Percentiles rank a stretch among this genome's conserved stretches.
phyloP scores from a whole-genome alignment of 169 alveolate genomes.

The Ophryocystis elektroscirrha region DNA sequence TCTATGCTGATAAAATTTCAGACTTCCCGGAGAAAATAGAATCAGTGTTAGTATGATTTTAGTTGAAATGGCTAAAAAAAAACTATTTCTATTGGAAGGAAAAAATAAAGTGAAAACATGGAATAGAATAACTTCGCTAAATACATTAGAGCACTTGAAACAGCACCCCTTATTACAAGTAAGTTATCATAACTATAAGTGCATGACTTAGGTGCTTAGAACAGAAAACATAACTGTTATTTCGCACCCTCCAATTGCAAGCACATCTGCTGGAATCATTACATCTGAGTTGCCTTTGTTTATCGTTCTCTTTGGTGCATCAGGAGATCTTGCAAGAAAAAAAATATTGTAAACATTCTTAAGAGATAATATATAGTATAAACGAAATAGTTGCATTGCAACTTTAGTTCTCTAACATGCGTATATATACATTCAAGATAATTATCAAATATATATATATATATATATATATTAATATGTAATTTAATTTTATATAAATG shows the following conservation, averaged over 20 bases:
- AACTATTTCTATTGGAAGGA: slow-evolving; percentile 21
- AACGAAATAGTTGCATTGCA: too few relatives aligned
- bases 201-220: slow-evolving; percentile 7
- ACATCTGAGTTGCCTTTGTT: slow-evolving; percentile 11
- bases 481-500: too few relatives aligned
- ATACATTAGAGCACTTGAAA: slow-evolving; percentile 7
- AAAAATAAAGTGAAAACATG: slow-evolving; percentile 25
- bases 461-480: too few relatives aligned
- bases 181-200: slow-evolving; percentile 2
- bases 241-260: slow-evolving; percentile 13
- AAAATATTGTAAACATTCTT: slow-evolving; percentile 21
- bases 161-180: background rate
- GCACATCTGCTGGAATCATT: background rate
- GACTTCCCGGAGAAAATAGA: slow-evolving; percentile 26
- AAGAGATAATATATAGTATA: too few relatives aligned
- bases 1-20: slow-evolving; percentile 1
- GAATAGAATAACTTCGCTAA: slow-evolving; percentile 22
- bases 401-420: too few relatives aligned
- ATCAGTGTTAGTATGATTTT: slow-evolving; percentile 27
- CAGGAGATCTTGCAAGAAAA: slow-evolving; percentile 35
- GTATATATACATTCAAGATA: too few relatives aligned
- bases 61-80: slow-evolving; percentile 22
- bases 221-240: slow-evolving; percentile 11
- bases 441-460: too few relatives aligned
- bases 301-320: slow-evolving; percentile 28